These are phyloP conservation scores for Polysphondylium violaceum DNA, from an alignment of 78 protist species.

Conservation along the genomic window DNA sequence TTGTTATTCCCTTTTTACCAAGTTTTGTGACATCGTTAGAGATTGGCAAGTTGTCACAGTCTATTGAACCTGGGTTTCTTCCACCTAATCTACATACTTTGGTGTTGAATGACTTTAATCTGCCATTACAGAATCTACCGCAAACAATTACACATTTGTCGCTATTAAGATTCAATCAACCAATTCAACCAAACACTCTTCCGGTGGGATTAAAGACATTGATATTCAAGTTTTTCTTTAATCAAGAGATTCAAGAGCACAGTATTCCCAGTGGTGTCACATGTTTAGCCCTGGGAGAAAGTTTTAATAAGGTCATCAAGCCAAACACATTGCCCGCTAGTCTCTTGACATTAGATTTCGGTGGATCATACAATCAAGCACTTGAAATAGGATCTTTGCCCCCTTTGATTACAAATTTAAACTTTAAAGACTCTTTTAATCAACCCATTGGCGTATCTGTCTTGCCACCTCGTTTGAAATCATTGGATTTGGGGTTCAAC, in stretches of 20 bases:
- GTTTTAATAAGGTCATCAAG: neutral
- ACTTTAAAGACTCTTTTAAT: neutral
- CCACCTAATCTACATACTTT: too few species aligned
- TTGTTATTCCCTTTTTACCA: too few species aligned
- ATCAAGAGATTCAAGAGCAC: neutral
- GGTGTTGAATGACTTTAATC: too few species aligned
- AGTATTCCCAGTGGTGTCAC: neutral
- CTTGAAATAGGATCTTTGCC: neutral
- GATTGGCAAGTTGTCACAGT: too few species aligned
- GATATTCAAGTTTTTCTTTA: neutral
- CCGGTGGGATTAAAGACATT: neutral
- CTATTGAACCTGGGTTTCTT: too few species aligned
- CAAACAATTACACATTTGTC: too few species aligned
- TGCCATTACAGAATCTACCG: too few species aligned
- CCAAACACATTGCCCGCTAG: conserved; percentile 19
- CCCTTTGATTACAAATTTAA: neutral
- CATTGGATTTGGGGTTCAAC: conserved; percentile 1
- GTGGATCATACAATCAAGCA: conserved; percentile 9
- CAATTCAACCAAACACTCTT: neutral
- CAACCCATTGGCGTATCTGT: neutral
- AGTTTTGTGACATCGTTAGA: too few species aligned
- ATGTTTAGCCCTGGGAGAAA: neutral
- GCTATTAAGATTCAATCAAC: conserved; percentile 1
- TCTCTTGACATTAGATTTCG: conserved; percentile 13
- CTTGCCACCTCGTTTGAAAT: neutral